Conservation (phyloP, 306 rosid genomes). For the Lathyrus tuberosus region DNA sequence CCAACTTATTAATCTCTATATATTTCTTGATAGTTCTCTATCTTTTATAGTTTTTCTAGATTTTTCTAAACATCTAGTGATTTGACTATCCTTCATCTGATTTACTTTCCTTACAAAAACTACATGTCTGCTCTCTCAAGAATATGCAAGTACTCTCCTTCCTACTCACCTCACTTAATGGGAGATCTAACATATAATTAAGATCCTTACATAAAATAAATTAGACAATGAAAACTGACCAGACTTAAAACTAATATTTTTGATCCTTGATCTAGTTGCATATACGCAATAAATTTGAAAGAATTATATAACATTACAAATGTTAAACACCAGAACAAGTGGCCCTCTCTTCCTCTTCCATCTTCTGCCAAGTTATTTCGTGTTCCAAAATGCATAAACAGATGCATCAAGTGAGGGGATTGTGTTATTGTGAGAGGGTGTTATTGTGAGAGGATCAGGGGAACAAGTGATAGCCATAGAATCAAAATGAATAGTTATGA, state of each 20-base stretch:
- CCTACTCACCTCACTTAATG: too few relatives aligned
- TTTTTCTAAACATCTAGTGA: too few relatives aligned
- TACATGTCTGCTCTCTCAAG: too few relatives aligned
- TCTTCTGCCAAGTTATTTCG: constrained; percentile 8
- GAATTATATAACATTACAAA: background rate
- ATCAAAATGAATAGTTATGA: background rate
- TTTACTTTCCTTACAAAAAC: too few relatives aligned
- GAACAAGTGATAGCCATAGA: background rate
- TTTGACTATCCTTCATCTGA: too few relatives aligned
- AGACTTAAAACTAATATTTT: background rate
- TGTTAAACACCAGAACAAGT: constrained; percentile 12
- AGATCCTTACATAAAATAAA: constrained; percentile 12
- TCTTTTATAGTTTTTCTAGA: too few relatives aligned
- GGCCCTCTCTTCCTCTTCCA: background rate
- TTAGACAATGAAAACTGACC: constrained; percentile 11
- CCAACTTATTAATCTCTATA: too few relatives aligned
- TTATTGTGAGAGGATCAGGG: background rate
- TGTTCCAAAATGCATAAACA: constrained; percentile 1
- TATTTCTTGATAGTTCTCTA: too few relatives aligned
- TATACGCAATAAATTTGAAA: constrained; percentile 6
- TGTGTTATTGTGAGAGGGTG: too few relatives aligned
- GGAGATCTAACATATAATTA: background rate
- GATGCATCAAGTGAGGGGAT: background rate
- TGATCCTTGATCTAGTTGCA: constrained; percentile 15
- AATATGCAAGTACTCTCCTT: too few relatives aligned